Evolutionary conservation across 805 yeast genomes (phyloP).

Genomic region (Yarrowia bubula): DNA sequence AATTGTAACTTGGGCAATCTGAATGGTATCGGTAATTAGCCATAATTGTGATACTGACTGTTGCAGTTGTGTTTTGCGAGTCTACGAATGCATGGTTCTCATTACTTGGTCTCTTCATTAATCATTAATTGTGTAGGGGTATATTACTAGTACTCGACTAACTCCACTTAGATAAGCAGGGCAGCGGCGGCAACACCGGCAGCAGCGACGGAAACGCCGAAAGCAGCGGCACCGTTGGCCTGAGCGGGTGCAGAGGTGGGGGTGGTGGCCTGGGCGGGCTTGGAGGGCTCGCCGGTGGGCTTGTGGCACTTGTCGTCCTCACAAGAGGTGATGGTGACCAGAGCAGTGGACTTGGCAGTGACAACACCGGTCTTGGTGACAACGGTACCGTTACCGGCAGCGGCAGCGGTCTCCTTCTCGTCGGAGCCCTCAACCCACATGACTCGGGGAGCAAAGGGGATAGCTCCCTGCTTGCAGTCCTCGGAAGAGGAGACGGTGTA

Average conservation of each 20-base stretch:
- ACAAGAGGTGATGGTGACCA: conserved; percentile 23
- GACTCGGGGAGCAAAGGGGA: conserved; percentile 5
- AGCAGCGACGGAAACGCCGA: conserved; percentile 16
- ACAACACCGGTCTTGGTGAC: conserved; percentile 21
- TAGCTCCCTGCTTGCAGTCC: conserved; percentile 9
- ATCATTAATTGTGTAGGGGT: not conserved
- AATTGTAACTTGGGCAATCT: too few relatives aligned
- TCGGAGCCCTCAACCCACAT: not conserved
- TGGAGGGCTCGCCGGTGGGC: conserved; percentile 7
- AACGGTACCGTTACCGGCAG: not conserved
- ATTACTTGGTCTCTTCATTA: not conserved
- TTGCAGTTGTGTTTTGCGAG: too few relatives aligned
- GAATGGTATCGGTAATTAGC: too few relatives aligned
- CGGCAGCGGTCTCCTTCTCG: not conserved
- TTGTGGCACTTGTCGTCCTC: conserved; percentile 23
- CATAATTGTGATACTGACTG: too few relatives aligned
- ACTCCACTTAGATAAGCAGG: conserved; percentile 8
- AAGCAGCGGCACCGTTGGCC: conserved; percentile 21
- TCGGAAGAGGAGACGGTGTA: conserved; percentile 3
- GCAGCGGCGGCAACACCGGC: conserved; percentile 22
- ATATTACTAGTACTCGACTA: not conserved
- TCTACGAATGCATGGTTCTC: too few relatives aligned
- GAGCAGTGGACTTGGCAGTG: conserved; percentile 7
- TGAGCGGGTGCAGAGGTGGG: conserved; percentile 11
- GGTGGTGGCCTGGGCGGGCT: conserved; percentile 4